These are phyloP conservation scores for Lizonia empirigonia DNA, from an alignment of 2,329 filamentous ascomycete species.

Conservation along the genomic window DNA sequence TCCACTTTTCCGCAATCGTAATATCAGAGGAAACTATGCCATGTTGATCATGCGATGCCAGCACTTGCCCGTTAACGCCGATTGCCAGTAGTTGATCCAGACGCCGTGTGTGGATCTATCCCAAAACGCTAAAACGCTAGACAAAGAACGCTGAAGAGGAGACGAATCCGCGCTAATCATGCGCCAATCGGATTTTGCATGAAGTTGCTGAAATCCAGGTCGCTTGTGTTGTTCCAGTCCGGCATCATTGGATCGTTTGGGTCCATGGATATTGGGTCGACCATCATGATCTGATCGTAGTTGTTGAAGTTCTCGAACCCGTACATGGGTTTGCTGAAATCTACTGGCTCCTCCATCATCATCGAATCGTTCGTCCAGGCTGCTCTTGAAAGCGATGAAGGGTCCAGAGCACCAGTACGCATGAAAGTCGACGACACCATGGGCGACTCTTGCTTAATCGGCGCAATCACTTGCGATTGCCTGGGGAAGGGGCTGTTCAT, in stretches of 20 bases:
- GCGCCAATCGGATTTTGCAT: constrained; percentile 44
- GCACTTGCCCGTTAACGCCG: constrained; percentile 26
- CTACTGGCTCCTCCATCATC: constrained; percentile 46
- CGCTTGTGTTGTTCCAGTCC: constrained; percentile 42
- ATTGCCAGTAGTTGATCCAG: constrained; percentile 25
- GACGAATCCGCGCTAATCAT: constrained; percentile 29
- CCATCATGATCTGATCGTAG: constrained; percentile 44
- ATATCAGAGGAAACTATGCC: constrained; percentile 18
- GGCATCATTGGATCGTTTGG: constrained; percentile 42
- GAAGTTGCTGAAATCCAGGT: constrained; percentile 47
- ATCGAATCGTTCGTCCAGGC: constrained; percentile 42
- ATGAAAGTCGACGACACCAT: constrained; percentile 40
- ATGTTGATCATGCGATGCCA: constrained; percentile 14
- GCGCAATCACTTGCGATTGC: constrained; percentile 40
- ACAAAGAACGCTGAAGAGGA: constrained; percentile 31
- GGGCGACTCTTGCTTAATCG: constrained; percentile 40
- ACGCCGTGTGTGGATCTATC: constrained; percentile 28
- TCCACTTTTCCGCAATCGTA: constrained; percentile 14
- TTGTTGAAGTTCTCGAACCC: constrained; percentile 39
- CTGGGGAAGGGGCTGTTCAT: constrained; percentile 48
- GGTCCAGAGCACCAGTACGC: constrained; percentile 38
- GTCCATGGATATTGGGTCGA: constrained; percentile 40
- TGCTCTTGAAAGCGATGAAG: constrained; percentile 35
- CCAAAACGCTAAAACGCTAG: constrained; percentile 46
- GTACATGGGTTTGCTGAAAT: constrained; percentile 45